Evolutionary conservation across 2,329 filamentous ascomycete genomes (phyloP).

Genomic region (Fusarium phyllophilum): DNA sequence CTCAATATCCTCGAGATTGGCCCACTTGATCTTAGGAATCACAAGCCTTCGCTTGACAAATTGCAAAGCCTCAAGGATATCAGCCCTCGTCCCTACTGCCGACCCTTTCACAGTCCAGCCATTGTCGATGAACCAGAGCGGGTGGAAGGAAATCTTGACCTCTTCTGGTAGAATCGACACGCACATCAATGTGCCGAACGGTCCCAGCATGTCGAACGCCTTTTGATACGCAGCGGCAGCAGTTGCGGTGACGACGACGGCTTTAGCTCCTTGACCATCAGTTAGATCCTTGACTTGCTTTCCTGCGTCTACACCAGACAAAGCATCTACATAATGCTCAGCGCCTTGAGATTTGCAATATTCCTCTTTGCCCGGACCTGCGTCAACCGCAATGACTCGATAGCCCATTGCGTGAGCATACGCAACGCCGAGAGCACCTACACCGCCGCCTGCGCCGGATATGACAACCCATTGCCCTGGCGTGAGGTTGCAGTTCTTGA

Average conservation of each 20-base stretch:
- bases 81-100: constrained; percentile 50
- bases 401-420: constrained; percentile 56
- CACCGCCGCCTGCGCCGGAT: constrained; percentile 52
- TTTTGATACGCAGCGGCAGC: constrained; percentile 48
- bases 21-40: constrained; percentile 26
- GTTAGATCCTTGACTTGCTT: constrained; percentile 22
- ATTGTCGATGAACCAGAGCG: constrained; percentile 48
- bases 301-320: constrained; percentile 9
- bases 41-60: constrained; percentile 47
- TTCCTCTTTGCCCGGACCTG: constrained; percentile 46
- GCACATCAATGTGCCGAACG: constrained; percentile 53
- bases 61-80: constrained; percentile 54
- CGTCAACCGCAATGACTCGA: constrained; percentile 53
- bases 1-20: constrained; percentile 24
- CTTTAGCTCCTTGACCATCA: constrained; percentile 33
- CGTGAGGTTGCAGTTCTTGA: constrained; percentile 47
- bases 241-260: constrained; percentile 48
- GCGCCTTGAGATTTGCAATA: constrained; percentile 48
- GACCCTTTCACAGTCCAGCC: constrained; percentile 51
- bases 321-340: constrained; percentile 52
- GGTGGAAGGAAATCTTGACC: constrained; percentile 46
- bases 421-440: constrained; percentile 52
- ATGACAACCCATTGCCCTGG: constrained; percentile 52
- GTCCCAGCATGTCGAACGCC: constrained; percentile 42
- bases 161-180: constrained; percentile 49